Base-by-base conservation (phyloP, 2,329 filamentous ascomycete genomes). In the Arthrobotrys conoides region DNA sequence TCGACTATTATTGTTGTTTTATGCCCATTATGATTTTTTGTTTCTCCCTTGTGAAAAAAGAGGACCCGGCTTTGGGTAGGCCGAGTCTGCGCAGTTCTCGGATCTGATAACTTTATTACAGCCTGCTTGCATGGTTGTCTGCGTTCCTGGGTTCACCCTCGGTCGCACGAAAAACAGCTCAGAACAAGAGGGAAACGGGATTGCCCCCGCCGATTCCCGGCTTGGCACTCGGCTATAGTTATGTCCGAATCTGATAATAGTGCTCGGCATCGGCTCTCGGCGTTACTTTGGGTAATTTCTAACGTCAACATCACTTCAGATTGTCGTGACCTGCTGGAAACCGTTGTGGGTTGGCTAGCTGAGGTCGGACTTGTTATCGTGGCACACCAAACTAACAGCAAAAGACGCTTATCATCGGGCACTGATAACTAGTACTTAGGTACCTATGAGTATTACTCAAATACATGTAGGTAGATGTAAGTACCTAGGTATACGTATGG, bases 31-130 rank as follows among this genome's bases (percentile, higher is more conserved):
- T n/a, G n/a, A n/a, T n/a, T n/a, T n/a, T n/a, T n/a, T n/a, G n/a
- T n/a, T n/a, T n/a, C n/a, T n/a, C n/a, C n/a, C n/a, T 22, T 22
- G 4, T 49, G 9, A 18, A 53, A 30, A 27, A 27, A 41, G 20
- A 36, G 36, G 30, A 68, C 51, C 64, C 51, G 57, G 57, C 57
- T 24, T 61, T 61, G 46, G 61, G 61, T 2, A 49, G 46, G 46
- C 61, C 61, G 61, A 49, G 46, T 65, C 41, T 48, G 41, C 53
- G 55, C 9, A 38, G 44, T 18, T 51, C 48, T 72, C 68, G 61
- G 67, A 78, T 78, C 73, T 71, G 73, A 78, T 78, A 78, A 78
- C 73, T 78, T 78, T 78, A 78, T 66, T 71, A 24, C 57, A 61
- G 57, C 57, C 57, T 61, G 57, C 33, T 49, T 49, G 44, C 61